phyloP scores from a whole-genome alignment of 2,329 filamentous ascomycete species.

The Neofusicoccum ribis region DNA sequence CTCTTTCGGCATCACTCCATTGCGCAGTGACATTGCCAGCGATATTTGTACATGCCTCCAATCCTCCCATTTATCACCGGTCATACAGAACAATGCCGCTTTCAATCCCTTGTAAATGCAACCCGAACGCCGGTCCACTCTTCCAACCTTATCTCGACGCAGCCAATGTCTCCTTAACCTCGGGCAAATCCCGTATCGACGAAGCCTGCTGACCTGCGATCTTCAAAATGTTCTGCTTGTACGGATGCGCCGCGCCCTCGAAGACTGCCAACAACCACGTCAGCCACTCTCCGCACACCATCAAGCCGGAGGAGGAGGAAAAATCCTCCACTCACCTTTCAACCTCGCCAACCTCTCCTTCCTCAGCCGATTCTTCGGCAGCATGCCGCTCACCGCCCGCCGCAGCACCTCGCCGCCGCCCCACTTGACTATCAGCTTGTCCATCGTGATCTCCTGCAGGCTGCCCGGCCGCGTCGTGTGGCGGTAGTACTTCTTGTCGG shows the following conservation, averaged over 20 bases:
- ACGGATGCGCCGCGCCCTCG: constrained; percentile 89
- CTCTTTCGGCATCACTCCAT: neutral
- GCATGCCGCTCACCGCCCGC: constrained; percentile 92
- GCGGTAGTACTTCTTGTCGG: constrained; percentile 93
- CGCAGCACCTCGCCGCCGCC: constrained; percentile 88
- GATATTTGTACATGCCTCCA: neutral
- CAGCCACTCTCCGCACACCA: neutral
- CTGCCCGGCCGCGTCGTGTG: constrained; percentile 89
- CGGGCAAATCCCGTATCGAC: constrained; percentile 31
- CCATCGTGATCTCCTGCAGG: constrained; percentile 88
- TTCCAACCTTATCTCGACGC: constrained; percentile 21
- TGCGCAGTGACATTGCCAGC: neutral
- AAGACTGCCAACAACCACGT: constrained; percentile 58
- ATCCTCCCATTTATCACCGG: neutral
- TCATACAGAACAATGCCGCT: constrained; percentile 12
- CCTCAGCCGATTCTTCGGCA: constrained; percentile 92
- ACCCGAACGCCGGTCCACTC: constrained; percentile 12
- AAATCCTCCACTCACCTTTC: constrained; percentile 60
- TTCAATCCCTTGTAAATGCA: constrained; percentile 3
- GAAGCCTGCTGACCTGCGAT: constrained; percentile 58
- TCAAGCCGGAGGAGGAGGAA: constrained; percentile 8
- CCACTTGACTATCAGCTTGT: constrained; percentile 89
- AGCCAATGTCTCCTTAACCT: constrained; percentile 40
- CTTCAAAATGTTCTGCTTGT: constrained; percentile 80
- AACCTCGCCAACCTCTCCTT: constrained; percentile 84